These are phyloP conservation scores for Castanea mollissima DNA, from an alignment of 306 rosid genomes.

Conservation along the genomic window DNA sequence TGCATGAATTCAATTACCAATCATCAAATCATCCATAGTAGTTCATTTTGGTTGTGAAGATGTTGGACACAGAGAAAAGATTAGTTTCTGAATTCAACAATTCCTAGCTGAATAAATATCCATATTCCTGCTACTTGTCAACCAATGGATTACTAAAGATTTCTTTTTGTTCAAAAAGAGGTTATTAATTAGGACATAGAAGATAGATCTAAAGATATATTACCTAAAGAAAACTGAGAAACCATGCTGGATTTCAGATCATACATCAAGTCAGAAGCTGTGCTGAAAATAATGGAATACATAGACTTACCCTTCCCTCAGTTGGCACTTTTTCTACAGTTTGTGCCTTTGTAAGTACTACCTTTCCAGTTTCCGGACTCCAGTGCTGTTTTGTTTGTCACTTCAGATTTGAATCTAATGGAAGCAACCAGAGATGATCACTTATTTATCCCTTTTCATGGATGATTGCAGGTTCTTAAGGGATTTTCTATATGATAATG, in stretches of 20 bases:
- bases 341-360: conserved; percentile 79
- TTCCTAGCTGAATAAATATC: background rate
- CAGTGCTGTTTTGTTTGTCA: background rate
- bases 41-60: conserved; percentile 4
- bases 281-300: conserved; percentile 86
- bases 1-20: background rate
- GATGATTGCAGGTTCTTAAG: conserved; percentile 61
- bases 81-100: background rate
- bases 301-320: conserved; percentile 89
- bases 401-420: conserved; percentile 4
- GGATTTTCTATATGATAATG: conserved; percentile 77
- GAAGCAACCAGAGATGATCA: conserved; percentile 9
- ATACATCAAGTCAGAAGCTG: conserved; percentile 83
- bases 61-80: background rate
- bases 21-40: background rate
- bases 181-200: background rate
- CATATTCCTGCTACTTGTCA: conserved; percentile 1
- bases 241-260: conserved; percentile 58
- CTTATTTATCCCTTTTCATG: conserved; percentile 1
- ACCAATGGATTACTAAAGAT: conserved; percentile 10
- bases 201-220: conserved; percentile 7
- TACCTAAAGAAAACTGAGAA: conserved; percentile 7
- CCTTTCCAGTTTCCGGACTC: background rate
- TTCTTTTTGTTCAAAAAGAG: conserved; percentile 4
- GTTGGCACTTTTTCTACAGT: conserved; percentile 55